A percentile compares a stretch with the other conserved stretches of the same genome.
phyloP scores from a whole-genome alignment of 108 stramenopile genomes.

The Epithemia pelagica region DNA sequence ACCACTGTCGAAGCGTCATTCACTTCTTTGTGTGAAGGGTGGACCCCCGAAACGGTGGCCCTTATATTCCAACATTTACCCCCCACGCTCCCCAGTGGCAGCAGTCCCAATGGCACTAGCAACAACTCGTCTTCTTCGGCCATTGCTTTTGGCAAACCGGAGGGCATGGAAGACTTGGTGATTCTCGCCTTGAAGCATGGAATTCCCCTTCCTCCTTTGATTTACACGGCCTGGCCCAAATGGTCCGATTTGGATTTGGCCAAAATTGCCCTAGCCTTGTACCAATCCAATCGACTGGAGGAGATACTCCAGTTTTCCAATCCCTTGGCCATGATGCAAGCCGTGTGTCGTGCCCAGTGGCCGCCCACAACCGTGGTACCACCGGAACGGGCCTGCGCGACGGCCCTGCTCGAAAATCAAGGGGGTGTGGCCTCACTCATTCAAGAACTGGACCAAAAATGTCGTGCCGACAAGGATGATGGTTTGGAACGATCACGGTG shows the following conservation, averaged over 20 bases:
- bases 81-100: not conserved
- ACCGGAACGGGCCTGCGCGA: not conserved
- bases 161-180: not conserved
- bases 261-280: not conserved
- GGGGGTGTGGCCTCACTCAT: not conserved
- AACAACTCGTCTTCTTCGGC: no score
- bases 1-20: not conserved
- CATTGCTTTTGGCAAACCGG: not conserved
- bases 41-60: not conserved
- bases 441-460: not conserved
- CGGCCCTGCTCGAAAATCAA: not conserved
- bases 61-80: not conserved
- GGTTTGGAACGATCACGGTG: not conserved
- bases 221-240: not conserved
- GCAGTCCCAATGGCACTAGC: not conserved
- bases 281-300: not conserved
- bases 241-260: not conserved
- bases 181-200: not conserved
- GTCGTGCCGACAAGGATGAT: not conserved
- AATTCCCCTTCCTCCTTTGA: not conserved
- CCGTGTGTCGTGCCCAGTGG: not conserved
- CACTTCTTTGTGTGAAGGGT: no score
- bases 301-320: not conserved
- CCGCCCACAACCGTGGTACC: no score
- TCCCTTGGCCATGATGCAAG: not conserved